Evolutionary conservation across 139 green algal genomes (phyloP), one percentile per base, ranked within the genome.

Genomic region (Chlorella vulgaris): DNA sequence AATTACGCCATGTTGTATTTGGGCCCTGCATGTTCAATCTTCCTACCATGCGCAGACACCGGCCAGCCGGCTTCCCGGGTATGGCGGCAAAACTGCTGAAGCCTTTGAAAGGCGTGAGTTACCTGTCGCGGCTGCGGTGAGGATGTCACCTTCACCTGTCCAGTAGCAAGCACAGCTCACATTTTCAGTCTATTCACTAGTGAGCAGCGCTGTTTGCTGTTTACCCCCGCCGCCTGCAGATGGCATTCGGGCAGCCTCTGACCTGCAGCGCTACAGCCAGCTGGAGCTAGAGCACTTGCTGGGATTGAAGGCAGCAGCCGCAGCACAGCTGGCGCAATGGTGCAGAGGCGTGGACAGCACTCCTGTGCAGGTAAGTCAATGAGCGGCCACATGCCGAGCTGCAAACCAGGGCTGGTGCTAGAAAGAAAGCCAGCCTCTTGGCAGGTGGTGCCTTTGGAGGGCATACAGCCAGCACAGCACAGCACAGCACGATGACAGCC

Each of bases 31-130:
- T 70, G 4, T 47, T 70, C 8, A 7, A 33, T 0, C 69, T 47
- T 18, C 43, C 43, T 22, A 18, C 47, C 3, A 15, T 7, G n/a
- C 33, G 3, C 73, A 68, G 51, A 88, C 84, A 4, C 84, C 88
- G 15, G 79, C 88, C 7, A 43, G 71, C 19, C 71, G 78, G 26
- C 69, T 93, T 73, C 88, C 89, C 19, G 84, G 88, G n/a, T 85
- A 86, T 36, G 86, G 88, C 26, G 86, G 88, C 67, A 73, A 81
- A 69, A 63, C 86, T 0, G 79, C 86, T 3, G 62, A 86, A 55
- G 85, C 77, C 40, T 90, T 58, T 22, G 63, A 62, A 43, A 68
- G 24, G 47, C 47, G 74, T 81, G 74, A 60, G 67, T 84, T 43
- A 33, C 1, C 2, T 13, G 21, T n/a, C 63, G 19, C 33, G 29